These are phyloP conservation scores for Kodamaea suecica DNA, from an alignment of 1,139 yeast species.

Conservation along the genomic window DNA sequence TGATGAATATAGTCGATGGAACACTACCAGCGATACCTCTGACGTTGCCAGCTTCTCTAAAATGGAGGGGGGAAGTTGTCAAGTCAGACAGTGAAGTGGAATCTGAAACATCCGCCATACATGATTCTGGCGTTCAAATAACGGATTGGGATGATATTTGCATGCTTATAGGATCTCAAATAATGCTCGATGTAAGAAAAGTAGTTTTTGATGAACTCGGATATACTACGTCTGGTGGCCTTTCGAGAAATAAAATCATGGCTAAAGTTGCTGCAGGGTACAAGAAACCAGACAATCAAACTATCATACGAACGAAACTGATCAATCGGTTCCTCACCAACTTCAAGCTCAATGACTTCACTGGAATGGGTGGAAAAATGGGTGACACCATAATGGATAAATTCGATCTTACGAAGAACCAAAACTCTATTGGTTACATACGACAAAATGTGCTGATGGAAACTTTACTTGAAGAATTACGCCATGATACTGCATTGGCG, in stretches of 20 bases:
- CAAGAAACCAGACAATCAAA: slow-evolving; percentile 83
- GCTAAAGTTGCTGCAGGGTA: slow-evolving; percentile 90
- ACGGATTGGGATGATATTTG: slow-evolving; percentile 86
- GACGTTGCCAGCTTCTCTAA: slow-evolving; percentile 29
- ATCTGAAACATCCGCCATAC: background rate
- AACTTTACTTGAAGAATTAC: slow-evolving; percentile 31
- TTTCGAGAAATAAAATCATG: slow-evolving; percentile 69
- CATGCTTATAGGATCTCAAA: slow-evolving; percentile 60
- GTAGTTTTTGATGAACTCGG: slow-evolving; percentile 55
- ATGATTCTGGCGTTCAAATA: slow-evolving; percentile 8
- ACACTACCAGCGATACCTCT: slow-evolving; percentile 53
- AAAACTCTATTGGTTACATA: slow-evolving; percentile 43
- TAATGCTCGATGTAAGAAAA: slow-evolving; percentile 52
- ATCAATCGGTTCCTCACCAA: slow-evolving; percentile 52
- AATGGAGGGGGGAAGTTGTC: slow-evolving; percentile 23
- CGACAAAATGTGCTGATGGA: slow-evolving; percentile 42
- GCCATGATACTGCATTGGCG: slow-evolving; percentile 46
- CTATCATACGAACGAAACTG: slow-evolving; percentile 55
- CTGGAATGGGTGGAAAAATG: slow-evolving; percentile 88
- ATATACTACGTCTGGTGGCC: slow-evolving; percentile 89
- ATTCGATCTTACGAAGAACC: slow-evolving; percentile 42
- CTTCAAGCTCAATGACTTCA: slow-evolving; percentile 69
- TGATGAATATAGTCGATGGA: slow-evolving; percentile 11
- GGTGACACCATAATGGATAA: slow-evolving; percentile 59
- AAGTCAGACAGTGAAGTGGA: slow-evolving; percentile 14